Conservation (phyloP, 2,329 filamentous ascomycete species). For the Phoma sp. region DNA sequence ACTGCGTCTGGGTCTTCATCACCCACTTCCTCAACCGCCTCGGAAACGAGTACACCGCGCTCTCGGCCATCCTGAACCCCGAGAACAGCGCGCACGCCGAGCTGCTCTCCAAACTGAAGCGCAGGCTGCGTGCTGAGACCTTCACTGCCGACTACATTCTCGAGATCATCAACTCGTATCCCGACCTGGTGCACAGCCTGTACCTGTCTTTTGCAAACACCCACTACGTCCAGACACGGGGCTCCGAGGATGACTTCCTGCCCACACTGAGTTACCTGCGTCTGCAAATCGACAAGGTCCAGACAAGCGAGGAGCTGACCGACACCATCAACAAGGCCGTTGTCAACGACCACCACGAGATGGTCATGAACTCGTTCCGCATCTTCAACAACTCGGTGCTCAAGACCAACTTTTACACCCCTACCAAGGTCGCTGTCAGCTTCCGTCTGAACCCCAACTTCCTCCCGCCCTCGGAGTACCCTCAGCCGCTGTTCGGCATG, state of each 20-base stretch:
- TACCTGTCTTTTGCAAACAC: constrained; percentile 92
- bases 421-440: constrained; percentile 96
- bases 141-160: constrained; percentile 98
- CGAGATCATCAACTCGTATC: constrained; percentile 93
- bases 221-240: constrained; percentile 75
- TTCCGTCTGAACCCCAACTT: constrained; percentile 92
- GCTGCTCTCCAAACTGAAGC: constrained; percentile 92
- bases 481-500: constrained; percentile 94
- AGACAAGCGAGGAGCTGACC: constrained; percentile 47
- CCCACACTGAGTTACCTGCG: constrained; percentile 72
- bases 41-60: constrained; percentile 86
- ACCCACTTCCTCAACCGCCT: constrained; percentile 98
- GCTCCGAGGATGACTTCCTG: constrained; percentile 71
- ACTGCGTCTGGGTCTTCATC: constrained; percentile 97
- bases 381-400: constrained; percentile 92
- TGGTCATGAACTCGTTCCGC: constrained; percentile 97
- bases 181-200: constrained; percentile 81
- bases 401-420: constrained; percentile 98
- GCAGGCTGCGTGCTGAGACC: constrained; percentile 90
- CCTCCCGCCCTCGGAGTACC: constrained; percentile 89
- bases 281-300: constrained; percentile 68
- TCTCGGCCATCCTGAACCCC: constrained; percentile 78
- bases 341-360: constrained; percentile 90
- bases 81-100: constrained; percentile 86
- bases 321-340: constrained; percentile 50